These are phyloP conservation scores for Chaetomidium leptoderma DNA, from an alignment of 495 filamentous ascomycete species.

Conservation along the genomic window DNA sequence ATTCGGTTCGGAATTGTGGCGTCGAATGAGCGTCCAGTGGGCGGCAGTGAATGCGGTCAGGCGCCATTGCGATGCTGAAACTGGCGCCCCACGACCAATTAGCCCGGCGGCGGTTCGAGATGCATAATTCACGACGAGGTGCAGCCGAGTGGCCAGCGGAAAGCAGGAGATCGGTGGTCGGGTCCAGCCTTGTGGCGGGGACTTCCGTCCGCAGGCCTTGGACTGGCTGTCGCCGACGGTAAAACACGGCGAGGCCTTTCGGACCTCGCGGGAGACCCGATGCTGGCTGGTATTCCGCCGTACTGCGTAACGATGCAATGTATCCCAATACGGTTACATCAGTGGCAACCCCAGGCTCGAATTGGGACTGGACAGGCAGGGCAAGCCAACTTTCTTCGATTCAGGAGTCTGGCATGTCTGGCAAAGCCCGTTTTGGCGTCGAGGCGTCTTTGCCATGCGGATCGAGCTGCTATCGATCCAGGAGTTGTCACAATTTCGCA, in stretches of 20 bases:
- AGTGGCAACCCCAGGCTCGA: too few species aligned
- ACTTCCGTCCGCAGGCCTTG: constrained; percentile 16
- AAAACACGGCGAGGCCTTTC: constrained; percentile 19
- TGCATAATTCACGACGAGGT: constrained; percentile 28
- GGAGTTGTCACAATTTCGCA: too few species aligned
- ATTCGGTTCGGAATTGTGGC: not conserved
- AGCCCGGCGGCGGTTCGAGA: constrained; percentile 29
- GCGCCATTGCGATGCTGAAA: constrained; percentile 25
- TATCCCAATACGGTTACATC: not conserved
- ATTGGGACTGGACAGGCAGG: too few species aligned
- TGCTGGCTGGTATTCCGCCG: too few species aligned
- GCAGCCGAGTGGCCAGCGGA: constrained; percentile 27
- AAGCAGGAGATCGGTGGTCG: constrained; percentile 19
- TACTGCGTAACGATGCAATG: not conserved
- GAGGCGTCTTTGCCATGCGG: too few species aligned
- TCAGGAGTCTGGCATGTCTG: too few species aligned
- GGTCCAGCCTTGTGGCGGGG: constrained; percentile 31
- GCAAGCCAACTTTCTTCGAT: too few species aligned
- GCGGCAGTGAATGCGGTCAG: constrained; percentile 15
- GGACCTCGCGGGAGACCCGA: not conserved
- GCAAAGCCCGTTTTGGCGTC: too few species aligned
- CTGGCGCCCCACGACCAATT: constrained; percentile 26
- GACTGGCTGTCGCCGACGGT: constrained; percentile 28
- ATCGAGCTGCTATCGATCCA: too few species aligned
- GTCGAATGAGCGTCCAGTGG: constrained; percentile 6